Percentiles rank a stretch among this genome's conserved stretches.
Evolutionary conservation across 208 protist genomes (phyloP).

Genomic region (Wallacemonas sp.): DNA sequence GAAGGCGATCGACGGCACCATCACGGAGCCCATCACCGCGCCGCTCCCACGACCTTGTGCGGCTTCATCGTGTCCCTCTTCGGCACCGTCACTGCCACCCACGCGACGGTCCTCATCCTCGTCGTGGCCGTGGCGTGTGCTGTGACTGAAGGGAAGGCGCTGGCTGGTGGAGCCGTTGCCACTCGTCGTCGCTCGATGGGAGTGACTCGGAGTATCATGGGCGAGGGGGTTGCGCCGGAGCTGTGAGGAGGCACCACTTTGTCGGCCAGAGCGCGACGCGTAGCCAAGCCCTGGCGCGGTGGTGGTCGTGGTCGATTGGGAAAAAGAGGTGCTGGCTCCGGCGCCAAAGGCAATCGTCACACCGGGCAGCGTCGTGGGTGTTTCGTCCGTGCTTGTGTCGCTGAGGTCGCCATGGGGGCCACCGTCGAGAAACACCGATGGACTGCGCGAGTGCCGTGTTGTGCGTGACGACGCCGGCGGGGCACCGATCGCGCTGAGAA

Average conservation of each 20-base stretch:
- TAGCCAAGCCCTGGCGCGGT: too few species aligned
- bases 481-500: neutral
- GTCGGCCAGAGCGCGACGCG: too few species aligned
- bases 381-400: neutral
- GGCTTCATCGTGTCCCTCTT: neutral
- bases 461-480: neutral
- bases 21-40: neutral
- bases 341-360: neutral
- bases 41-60: neutral
- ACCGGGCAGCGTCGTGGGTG: neutral
- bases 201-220: too few species aligned
- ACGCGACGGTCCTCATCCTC: too few species aligned
- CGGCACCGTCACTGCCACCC: too few species aligned
- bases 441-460: neutral
- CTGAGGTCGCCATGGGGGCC: neutral
- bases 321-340: neutral
- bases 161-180: too few species aligned
- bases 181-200: too few species aligned
- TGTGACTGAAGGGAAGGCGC: too few species aligned
- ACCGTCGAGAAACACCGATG: neutral
- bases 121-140: too few species aligned
- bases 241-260: too few species aligned
- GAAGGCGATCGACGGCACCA: neutral
- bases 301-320: neutral
- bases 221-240: too few species aligned